Evolutionary conservation across 2,329 filamentous ascomycete genomes (phyloP).

Genomic region (Botryotinia globosa): DNA sequence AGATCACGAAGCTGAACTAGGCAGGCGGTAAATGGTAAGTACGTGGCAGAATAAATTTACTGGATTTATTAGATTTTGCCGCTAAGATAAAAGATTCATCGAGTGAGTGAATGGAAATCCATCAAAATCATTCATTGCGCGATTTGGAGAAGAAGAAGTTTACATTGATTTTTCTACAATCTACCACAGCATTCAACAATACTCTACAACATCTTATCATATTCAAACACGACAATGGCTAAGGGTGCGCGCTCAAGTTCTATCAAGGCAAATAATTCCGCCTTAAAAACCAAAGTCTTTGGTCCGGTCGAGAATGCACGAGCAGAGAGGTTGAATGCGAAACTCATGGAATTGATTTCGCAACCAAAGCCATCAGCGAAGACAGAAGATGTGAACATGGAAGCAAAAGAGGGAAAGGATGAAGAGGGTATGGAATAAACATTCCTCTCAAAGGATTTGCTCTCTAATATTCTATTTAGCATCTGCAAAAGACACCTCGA

Average conservation of each 20-base stretch:
- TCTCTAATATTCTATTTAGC: constrained; percentile 25
- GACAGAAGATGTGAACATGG: constrained; percentile 50
- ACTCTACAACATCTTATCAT: too few relatives aligned
- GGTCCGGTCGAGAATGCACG: constrained; percentile 77
- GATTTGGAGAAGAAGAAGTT: not conserved
- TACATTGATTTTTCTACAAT: not conserved
- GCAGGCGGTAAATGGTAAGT: not conserved
- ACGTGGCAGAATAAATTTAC: not conserved
- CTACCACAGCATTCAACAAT: not conserved
- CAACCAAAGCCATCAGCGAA: constrained; percentile 65
- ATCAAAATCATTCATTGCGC: constrained; percentile 9
- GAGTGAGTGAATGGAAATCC: not conserved
- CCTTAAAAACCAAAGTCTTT: constrained; percentile 78
- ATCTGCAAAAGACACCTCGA: constrained; percentile 22
- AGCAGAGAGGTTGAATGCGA: constrained; percentile 79
- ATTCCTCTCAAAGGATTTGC: not conserved
- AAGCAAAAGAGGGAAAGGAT: constrained; percentile 39
- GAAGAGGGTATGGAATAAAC: constrained; percentile 5
- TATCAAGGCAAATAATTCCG: constrained; percentile 79
- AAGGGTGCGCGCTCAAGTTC: constrained; percentile 79
- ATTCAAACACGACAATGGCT: constrained; percentile 63
- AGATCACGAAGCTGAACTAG: not conserved
- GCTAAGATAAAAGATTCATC: constrained; percentile 21
- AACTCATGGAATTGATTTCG: constrained; percentile 75
- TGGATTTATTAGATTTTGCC: not conserved